Conservation (phyloP, 208 protist genomes). For the Leishmania mexicana region DNA sequence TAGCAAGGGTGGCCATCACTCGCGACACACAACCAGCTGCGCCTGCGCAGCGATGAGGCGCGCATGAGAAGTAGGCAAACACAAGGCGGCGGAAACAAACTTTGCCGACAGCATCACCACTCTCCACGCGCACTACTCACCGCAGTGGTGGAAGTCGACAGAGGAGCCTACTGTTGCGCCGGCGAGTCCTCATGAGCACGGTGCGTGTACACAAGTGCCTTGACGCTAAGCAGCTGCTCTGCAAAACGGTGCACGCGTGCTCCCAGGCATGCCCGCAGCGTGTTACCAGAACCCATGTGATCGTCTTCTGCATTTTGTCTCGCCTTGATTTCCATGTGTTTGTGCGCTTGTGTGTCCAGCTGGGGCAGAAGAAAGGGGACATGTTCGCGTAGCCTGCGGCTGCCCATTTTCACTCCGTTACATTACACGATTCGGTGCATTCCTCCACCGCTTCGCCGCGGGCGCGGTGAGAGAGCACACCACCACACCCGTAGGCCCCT, state of each 20-base stretch:
- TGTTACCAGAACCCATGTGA: not conserved
- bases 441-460: not conserved
- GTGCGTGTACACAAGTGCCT: not conserved
- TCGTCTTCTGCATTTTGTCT: not conserved
- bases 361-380: not conserved
- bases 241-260: not conserved
- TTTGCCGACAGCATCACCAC: not conserved
- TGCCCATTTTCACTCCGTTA: not conserved
- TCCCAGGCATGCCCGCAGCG: not conserved
- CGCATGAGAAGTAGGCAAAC: not conserved
- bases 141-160: not conserved
- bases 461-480: not conserved
- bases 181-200: not conserved
- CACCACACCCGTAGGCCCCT: not conserved
- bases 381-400: not conserved
- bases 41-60: too few species aligned
- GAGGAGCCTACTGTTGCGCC: not conserved
- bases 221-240: not conserved
- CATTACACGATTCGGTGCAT: not conserved
- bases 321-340: not conserved
- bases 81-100: not conserved
- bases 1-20: not conserved
- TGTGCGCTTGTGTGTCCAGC: not conserved
- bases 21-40: not conserved
- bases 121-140: not conserved